Evolutionary conservation across 2,329 filamentous ascomycete species (phyloP).

Genomic region (Pseudogymnoascus pannorum): DNA sequence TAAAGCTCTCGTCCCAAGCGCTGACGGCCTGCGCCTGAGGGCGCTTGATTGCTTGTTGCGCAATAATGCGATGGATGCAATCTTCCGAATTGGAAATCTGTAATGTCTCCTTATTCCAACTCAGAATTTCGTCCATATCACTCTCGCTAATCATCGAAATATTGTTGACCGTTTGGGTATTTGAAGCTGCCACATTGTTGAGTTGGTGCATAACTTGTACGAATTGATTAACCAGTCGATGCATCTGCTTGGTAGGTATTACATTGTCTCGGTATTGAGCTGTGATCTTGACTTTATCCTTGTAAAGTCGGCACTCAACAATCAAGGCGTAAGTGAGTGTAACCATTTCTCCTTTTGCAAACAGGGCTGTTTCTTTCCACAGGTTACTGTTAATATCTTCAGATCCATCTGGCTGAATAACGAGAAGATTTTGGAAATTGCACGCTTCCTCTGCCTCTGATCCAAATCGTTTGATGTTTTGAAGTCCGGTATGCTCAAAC

Average conservation of each 20-base stretch:
- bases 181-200: constrained; percentile 25
- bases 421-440: constrained; percentile 19
- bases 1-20: constrained; percentile 18
- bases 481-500: constrained; percentile 38
- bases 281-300: not conserved
- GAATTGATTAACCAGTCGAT: not conserved
- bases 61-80: constrained; percentile 10
- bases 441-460: constrained; percentile 14
- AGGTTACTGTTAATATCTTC: not conserved
- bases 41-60: constrained; percentile 4
- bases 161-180: constrained; percentile 29
- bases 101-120: not conserved
- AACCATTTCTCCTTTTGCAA: not conserved
- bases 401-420: constrained; percentile 17
- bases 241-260: not conserved
- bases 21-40: constrained; percentile 15
- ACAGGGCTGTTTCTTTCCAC: not conserved
- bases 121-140: constrained; percentile 32
- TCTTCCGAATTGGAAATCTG: not conserved
- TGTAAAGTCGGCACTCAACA: not conserved
- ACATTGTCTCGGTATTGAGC: not conserved
- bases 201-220: not conserved
- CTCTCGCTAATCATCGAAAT: constrained; percentile 30
- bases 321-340: constrained; percentile 10
- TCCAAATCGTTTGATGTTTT: constrained; percentile 17